Conservation (phyloP, 176 grass and related monocot genomes). For the Carex pumila region DNA sequence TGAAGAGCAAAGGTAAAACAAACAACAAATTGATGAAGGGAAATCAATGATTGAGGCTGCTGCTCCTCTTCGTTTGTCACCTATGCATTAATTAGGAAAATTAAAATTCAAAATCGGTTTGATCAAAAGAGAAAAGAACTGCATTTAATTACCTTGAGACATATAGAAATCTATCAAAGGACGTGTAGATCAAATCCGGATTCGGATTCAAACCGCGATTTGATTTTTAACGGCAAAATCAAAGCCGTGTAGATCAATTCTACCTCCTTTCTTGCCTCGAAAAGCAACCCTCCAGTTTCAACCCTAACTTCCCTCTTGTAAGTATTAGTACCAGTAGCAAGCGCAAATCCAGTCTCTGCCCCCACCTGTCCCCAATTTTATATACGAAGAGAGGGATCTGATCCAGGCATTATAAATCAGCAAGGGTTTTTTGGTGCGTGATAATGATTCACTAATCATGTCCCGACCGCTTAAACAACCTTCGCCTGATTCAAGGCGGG, state of each 20-base stretch:
- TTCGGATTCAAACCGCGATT: no score
- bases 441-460: constrained; percentile 16
- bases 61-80: no score
- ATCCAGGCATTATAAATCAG: background rate
- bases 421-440: background rate
- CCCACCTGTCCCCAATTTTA: background rate
- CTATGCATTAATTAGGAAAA: no score
- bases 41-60: no score
- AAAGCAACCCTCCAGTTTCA: constrained; percentile 9
- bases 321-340: background rate
- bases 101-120: no score
- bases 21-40: no score
- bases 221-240: background rate
- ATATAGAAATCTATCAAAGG: no score
- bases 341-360: background rate
- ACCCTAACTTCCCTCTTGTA: background rate
- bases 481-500: constrained; percentile 1
- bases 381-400: background rate
- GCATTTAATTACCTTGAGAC: no score
- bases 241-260: constrained; percentile 13
- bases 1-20: no score
- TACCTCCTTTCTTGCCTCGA: background rate
- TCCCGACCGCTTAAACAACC: background rate
- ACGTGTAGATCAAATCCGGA: no score
- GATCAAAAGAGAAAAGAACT: no score